Base-by-base conservation (phyloP, 208 protist species). In the Novymonas esmeraldas region DNA sequence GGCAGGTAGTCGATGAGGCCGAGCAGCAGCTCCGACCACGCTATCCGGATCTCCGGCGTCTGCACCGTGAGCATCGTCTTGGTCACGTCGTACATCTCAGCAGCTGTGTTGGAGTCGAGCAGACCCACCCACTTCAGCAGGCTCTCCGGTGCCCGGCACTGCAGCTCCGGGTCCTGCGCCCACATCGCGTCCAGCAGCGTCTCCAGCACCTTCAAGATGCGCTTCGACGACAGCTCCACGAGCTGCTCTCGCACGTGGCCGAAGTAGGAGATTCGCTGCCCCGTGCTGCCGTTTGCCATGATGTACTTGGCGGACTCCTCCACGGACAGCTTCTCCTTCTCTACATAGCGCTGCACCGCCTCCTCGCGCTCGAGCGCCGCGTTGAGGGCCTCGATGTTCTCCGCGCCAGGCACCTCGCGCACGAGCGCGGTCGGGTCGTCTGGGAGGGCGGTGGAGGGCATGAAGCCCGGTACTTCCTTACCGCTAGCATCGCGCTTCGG, bases 51-150 rank as follows among this genome's bases (percentile, higher is more conserved):
- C 31, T 78, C 70, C 5, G 77, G 66, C 38, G 80, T 94, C 64
- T 93, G 91, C 26, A 96, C 89, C 16, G 84, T 92, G 44, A 97
- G 73, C 93, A 97, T 97, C 31, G 89, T 95, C 39, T 75, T 79
- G 16, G 85, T 95, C 29, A 92, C 81, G 42, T 95, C 84, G 49
- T 92, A 81, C 36, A 97, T 68, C 42, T 95, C 85, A 4, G 70
- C 70, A 3, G 78, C 64, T 1, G 81, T 83, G 51, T 67, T 71
- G 64, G 66, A 76, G 60, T 81, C 89, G 11, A 94, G 65, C 4
- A 92, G 61, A 4, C 79, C 82, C 2, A 95, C 48, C 36, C 90
- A 79, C 50, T 78, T 73, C 28, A 85, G 66, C 7, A 97, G 58
- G 20, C 74, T 74, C 13, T 70, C 76, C 28, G 92, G 92, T 5